Evolutionary conservation across 495 filamentous ascomycete species (phyloP).

Genomic region (Clohesyomyces aquaticus): DNA sequence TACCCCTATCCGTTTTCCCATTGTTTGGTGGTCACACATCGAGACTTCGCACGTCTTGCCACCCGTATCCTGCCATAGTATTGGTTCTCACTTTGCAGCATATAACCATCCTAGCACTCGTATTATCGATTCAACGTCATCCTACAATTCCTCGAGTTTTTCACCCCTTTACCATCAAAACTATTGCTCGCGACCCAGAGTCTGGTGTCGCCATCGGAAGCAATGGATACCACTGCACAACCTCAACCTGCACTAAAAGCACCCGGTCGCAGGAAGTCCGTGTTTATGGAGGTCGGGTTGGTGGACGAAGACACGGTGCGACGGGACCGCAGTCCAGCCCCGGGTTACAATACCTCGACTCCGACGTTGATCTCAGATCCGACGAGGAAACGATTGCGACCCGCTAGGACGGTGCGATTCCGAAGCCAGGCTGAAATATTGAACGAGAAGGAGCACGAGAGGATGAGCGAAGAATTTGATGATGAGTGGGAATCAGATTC

Average conservation of each 20-base stretch:
- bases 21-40: background rate
- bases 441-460: conserved; percentile 28
- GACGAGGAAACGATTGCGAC: conserved; percentile 13
- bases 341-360: background rate
- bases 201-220: background rate
- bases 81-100: background rate
- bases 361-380: conserved; percentile 9
- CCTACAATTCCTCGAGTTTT: background rate
- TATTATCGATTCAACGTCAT: background rate
- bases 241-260: conserved; percentile 14
- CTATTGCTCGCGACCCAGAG: background rate
- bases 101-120: background rate
- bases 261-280: conserved; percentile 29
- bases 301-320: conserved; percentile 27
- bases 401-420: conserved; percentile 41
- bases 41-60: background rate
- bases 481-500: conserved; percentile 24
- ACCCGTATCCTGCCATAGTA: background rate
- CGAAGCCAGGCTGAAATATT: conserved; percentile 40
- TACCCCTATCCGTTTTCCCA: background rate
- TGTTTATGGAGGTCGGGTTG: conserved; percentile 35
- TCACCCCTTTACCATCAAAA: background rate
- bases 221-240: conserved; percentile 29
- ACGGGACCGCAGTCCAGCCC: conserved; percentile 26
- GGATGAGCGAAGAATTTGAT: conserved; percentile 11